Conservation (phyloP, 352 stramenopile genomes). For the Globisporangium middletonii region DNA sequence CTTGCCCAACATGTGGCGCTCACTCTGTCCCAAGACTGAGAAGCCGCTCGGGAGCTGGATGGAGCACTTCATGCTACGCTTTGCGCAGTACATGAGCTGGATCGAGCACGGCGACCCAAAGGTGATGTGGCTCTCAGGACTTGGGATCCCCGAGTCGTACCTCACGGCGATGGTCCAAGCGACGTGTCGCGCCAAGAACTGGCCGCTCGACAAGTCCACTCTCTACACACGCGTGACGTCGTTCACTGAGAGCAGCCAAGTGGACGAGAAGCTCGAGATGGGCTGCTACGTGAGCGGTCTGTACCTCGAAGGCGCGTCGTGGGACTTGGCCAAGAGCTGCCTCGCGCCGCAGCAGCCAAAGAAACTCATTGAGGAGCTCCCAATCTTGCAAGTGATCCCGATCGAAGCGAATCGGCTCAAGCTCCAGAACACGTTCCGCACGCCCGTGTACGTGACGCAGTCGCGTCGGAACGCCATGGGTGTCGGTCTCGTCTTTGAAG, state of each 20-base stretch:
- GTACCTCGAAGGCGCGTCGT: constrained; percentile 92
- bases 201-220: constrained; percentile 94
- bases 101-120: constrained; percentile 83
- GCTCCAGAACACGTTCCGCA: constrained; percentile 93
- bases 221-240: constrained; percentile 92
- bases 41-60: constrained; percentile 96
- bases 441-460: constrained; percentile 95
- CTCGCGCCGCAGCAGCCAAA: constrained; percentile 90
- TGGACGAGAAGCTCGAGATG: constrained; percentile 63
- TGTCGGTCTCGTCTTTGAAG: constrained; percentile 93
- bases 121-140: constrained; percentile 92
- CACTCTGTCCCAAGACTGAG: constrained; percentile 89
- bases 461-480: constrained; percentile 93
- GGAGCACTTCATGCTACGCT: constrained; percentile 87
- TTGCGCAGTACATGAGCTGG: constrained; percentile 91
- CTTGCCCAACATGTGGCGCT: constrained; percentile 88
- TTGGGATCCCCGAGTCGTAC: constrained; percentile 95
- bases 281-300: constrained; percentile 91
- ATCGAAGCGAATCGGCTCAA: constrained; percentile 94
- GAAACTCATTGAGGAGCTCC: constrained; percentile 92
- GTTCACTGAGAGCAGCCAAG: constrained; percentile 58
- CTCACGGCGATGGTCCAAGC: constrained; percentile 94
- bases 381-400: constrained; percentile 93
- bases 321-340: constrained; percentile 75
- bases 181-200: constrained; percentile 91